Evolutionary conservation across 2,329 filamentous ascomycete genomes (phyloP).

Genomic region (Shiraia bambusicola): DNA sequence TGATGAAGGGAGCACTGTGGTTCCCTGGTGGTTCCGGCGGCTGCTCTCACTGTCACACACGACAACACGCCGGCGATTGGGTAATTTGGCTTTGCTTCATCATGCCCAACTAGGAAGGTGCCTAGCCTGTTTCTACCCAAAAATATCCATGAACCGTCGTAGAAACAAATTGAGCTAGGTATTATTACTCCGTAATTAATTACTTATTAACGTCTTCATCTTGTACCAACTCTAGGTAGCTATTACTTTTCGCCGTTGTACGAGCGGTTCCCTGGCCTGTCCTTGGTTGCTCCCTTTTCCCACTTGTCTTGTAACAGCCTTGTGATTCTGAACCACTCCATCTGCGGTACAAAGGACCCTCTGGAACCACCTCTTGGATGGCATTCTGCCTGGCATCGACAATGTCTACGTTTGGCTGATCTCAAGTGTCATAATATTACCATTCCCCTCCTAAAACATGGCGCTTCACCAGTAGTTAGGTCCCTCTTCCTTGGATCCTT

Average conservation of each 20-base stretch:
- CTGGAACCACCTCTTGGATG: slow-evolving; percentile 31
- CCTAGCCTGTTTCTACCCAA: slow-evolving; percentile 31
- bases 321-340: slow-evolving; percentile 36
- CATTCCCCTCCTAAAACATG: slow-evolving; percentile 46
- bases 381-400: slow-evolving; percentile 39
- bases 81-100: slow-evolving; percentile 25
- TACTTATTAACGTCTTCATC: no score
- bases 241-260: slow-evolving; percentile 13
- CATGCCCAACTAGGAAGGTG: slow-evolving; percentile 17
- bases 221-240: no score
- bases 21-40: slow-evolving; percentile 15
- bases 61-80: no score
- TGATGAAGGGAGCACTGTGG: slow-evolving; percentile 21
- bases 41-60: no score
- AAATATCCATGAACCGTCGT: slow-evolving; percentile 6
- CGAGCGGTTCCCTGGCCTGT: slow-evolving; percentile 20
- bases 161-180: slow-evolving; percentile 21
- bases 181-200: no score
- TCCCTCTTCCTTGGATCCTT: slow-evolving; percentile 43
- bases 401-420: slow-evolving; percentile 41
- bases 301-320: slow-evolving; percentile 19
- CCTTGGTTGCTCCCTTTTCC: slow-evolving; percentile 26
- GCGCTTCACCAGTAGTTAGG: slow-evolving; percentile 41
- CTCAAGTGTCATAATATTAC: slow-evolving; percentile 45
- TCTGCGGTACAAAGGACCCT: slow-evolving; percentile 36